Evolutionary conservation across 2,329 filamentous ascomycete genomes (phyloP).

Genomic region (Trichothecium sympodiale): DNA sequence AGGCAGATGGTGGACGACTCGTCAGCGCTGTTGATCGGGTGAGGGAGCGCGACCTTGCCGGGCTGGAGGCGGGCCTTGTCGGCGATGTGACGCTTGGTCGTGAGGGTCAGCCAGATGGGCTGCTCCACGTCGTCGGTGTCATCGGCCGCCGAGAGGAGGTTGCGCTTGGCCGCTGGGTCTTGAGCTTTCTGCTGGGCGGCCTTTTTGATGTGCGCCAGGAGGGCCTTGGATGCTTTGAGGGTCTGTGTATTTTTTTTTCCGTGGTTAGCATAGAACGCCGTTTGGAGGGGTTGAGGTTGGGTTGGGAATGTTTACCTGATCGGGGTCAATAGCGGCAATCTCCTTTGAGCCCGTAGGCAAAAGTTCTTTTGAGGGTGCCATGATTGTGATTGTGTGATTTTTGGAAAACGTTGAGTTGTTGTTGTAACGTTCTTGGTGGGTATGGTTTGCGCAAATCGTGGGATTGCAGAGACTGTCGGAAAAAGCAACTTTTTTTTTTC

Average conservation of each 20-base stretch:
- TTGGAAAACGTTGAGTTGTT: not conserved
- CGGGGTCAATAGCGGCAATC: constrained; percentile 25
- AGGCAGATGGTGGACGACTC: constrained; percentile 51
- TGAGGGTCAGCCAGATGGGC: constrained; percentile 51
- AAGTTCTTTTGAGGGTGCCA: constrained; percentile 31
- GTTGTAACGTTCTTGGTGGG: not conserved
- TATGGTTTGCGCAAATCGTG: not conserved
- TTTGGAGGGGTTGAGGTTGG: not conserved
- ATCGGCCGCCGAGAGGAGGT: constrained; percentile 33
- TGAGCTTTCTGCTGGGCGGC: constrained; percentile 34
- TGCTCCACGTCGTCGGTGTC: constrained; percentile 32
- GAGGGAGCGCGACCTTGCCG: constrained; percentile 67
- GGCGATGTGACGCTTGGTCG: constrained; percentile 53
- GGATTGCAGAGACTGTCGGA: constrained; percentile 2
- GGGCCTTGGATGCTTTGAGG: constrained; percentile 51
- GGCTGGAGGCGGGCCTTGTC: constrained; percentile 76
- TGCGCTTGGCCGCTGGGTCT: constrained; percentile 41
- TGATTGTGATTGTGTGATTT: constrained; percentile 9
- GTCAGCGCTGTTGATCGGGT: constrained; percentile 59
- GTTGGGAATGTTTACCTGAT: constrained; percentile 21
- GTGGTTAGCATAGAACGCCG: constrained; percentile 4
- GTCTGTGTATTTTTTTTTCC: constrained; percentile 34
- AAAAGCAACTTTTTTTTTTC: constrained; percentile 17
- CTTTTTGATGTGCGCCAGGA: constrained; percentile 51
- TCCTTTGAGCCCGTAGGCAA: constrained; percentile 19